Evolutionary conservation across 768 basidiomycete genomes (phyloP).

Genomic region (Cyathus striatus): DNA sequence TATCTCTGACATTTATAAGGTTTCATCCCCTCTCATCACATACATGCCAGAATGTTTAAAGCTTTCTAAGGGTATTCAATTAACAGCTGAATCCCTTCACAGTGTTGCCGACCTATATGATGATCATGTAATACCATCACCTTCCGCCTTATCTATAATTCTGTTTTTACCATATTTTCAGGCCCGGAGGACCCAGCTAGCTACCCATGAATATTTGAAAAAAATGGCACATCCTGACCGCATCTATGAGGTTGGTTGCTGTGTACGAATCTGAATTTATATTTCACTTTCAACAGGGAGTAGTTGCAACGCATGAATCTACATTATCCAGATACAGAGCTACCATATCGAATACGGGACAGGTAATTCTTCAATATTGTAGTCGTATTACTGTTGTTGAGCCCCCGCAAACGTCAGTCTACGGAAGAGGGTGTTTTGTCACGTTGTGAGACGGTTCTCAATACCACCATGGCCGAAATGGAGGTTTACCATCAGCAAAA

Average conservation of each 20-base stretch:
- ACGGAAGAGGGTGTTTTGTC: conserved; percentile 60
- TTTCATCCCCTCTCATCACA: too few species aligned
- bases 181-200: conserved; percentile 70
- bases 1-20: conserved; percentile 22
- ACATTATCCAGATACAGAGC: conserved; percentile 66
- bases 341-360: conserved; percentile 9
- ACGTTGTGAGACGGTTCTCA: conserved; percentile 84
- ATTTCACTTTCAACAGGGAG: conserved; percentile 39
- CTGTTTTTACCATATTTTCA: conserved; percentile 17
- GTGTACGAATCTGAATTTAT: background rate
- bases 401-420: too few species aligned
- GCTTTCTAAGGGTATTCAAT: conserved; percentile 74
- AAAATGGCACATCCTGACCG: conserved; percentile 70
- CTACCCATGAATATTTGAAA: conserved; percentile 73
- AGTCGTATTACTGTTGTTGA: background rate
- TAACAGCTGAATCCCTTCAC: conserved; percentile 67
- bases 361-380: background rate
- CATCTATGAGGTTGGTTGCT: conserved; percentile 53
- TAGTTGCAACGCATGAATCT: conserved; percentile 71
- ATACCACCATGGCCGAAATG: conserved; percentile 87
- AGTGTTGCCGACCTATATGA: conserved; percentile 76
- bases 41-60: conserved; percentile 83
- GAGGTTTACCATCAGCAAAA: conserved; percentile 76
- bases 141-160: background rate
- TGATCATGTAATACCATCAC: conserved; percentile 51